Conservation (phyloP, 208 protist species). For the Trypanosomatidae sp. region DNA sequence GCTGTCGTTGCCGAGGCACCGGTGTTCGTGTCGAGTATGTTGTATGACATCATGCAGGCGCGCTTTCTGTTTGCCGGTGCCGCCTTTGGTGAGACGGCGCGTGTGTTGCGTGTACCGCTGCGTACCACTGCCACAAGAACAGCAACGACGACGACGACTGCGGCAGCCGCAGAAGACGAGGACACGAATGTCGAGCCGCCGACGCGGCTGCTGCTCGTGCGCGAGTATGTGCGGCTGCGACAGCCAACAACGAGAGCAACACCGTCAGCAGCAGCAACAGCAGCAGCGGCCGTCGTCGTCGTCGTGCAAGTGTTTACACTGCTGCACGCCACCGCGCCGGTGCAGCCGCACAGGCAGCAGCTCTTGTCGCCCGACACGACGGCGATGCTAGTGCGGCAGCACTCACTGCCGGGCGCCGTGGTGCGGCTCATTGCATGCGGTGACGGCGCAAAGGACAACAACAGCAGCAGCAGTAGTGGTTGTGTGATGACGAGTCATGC, state of each 20-base stretch:
- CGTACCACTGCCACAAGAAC: neutral
- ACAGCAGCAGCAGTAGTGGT: no score
- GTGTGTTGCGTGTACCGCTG: slow-evolving; percentile 18
- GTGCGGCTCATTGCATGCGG: no score
- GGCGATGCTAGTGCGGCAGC: no score
- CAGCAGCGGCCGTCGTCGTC: neutral
- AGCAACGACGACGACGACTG: neutral
- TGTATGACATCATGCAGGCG: slow-evolving; percentile 32
- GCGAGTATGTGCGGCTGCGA: slow-evolving; percentile 44
- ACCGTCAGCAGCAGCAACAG: neutral
- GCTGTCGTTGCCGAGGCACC: slow-evolving; percentile 42
- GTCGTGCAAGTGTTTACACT: no score
- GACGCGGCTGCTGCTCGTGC: slow-evolving; percentile 18
- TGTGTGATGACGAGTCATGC: no score
- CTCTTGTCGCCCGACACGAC: no score
- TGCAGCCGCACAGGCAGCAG: no score
- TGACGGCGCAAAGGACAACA: no score
- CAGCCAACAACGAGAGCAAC: neutral
- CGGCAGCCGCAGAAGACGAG: neutral
- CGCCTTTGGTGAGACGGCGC: slow-evolving; percentile 55
- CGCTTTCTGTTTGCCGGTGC: slow-evolving; percentile 47
- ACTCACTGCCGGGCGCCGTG: no score
- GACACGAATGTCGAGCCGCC: neutral
- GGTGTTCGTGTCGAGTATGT: slow-evolving; percentile 34
- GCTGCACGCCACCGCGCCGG: no score